Conservation (phyloP, 2,329 filamentous ascomycete species). For the Ophiostoma sp. region DNA sequence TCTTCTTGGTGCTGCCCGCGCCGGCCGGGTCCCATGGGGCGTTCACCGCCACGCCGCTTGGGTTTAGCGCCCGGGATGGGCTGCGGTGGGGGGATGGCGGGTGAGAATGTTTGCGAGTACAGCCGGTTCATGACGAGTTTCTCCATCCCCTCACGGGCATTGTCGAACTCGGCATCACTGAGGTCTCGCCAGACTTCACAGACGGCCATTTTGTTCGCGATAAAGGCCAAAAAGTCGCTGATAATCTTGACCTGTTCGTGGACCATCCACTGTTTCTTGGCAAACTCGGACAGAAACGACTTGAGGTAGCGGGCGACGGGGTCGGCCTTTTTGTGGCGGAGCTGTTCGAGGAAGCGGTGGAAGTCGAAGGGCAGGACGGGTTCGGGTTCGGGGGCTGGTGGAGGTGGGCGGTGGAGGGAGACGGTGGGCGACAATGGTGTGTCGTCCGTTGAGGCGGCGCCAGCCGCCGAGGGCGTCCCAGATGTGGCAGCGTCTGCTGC, state of each 20-base stretch:
- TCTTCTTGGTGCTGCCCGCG: constrained; percentile 97
- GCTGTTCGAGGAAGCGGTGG: constrained; percentile 91
- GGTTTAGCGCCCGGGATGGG: constrained; percentile 68
- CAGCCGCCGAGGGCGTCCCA: constrained; percentile 58
- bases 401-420: constrained; percentile 63
- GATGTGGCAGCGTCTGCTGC: constrained; percentile 43
- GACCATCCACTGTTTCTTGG: constrained; percentile 98
- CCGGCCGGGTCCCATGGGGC: constrained; percentile 74
- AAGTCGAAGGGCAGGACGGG: constrained; percentile 92
- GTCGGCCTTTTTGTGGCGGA: constrained; percentile 95
- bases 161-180: constrained; percentile 96
- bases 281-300: constrained; percentile 92
- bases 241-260: constrained; percentile 99
- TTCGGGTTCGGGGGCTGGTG: constrained; percentile 75
- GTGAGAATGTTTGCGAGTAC: constrained; percentile 94
- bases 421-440: constrained; percentile 49
- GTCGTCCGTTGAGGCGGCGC: constrained; percentile 57
- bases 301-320: constrained; percentile 94
- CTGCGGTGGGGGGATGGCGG: constrained; percentile 81
- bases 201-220: constrained; percentile 95
- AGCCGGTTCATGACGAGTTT: constrained; percentile 98
- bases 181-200: constrained; percentile 97
- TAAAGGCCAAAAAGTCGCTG: constrained; percentile 92
- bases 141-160: constrained; percentile 97
- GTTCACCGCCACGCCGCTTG: constrained; percentile 67